Evolutionary conservation across 352 stramenopile genomes (phyloP).

Genomic region (Phytophthora agathidicida): DNA sequence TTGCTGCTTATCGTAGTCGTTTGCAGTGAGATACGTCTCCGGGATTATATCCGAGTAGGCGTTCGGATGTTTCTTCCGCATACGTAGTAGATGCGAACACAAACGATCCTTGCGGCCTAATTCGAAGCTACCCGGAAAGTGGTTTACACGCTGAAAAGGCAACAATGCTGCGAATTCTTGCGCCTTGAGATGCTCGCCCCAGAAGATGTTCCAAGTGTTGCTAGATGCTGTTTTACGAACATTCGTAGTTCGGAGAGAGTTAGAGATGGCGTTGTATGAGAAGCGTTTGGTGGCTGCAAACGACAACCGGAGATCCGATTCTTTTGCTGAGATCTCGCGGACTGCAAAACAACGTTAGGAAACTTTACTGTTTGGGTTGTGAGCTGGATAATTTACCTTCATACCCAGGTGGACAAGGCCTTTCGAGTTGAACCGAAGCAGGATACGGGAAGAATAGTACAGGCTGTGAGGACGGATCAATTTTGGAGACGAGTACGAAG

Average conservation of each 20-base stretch:
- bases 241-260: slow-evolving; percentile 54
- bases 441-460: slow-evolving; percentile 78
- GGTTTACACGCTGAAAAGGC: slow-evolving; percentile 70
- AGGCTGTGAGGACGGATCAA: slow-evolving; percentile 33
- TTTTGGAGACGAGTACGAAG: slow-evolving; percentile 62
- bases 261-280: slow-evolving; percentile 79
- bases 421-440: slow-evolving; percentile 40
- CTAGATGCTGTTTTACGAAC: slow-evolving; percentile 40
- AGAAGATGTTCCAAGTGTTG: slow-evolving; percentile 72
- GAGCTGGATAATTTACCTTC: slow-evolving; percentile 41
- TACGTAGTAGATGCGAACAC: slow-evolving; percentile 62
- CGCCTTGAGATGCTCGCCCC: slow-evolving; percentile 69
- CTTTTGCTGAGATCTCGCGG: slow-evolving; percentile 26
- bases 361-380: neutral
- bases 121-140: slow-evolving; percentile 81
- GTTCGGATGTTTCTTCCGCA: slow-evolving; percentile 61
- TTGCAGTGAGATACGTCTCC: slow-evolving; percentile 74
- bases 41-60: slow-evolving; percentile 66
- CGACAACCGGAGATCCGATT: slow-evolving; percentile 38
- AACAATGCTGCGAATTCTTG: slow-evolving; percentile 46
- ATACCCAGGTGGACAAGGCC: slow-evolving; percentile 58
- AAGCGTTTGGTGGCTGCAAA: slow-evolving; percentile 76
- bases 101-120: slow-evolving; percentile 78
- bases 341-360: slow-evolving; percentile 24
- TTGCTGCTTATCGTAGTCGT: slow-evolving; percentile 71